Evolutionary conservation across 2,329 filamentous ascomycete genomes (phyloP), one percentile per base, ranked within the genome.

Genomic region (Claviceps monticola): DNA sequence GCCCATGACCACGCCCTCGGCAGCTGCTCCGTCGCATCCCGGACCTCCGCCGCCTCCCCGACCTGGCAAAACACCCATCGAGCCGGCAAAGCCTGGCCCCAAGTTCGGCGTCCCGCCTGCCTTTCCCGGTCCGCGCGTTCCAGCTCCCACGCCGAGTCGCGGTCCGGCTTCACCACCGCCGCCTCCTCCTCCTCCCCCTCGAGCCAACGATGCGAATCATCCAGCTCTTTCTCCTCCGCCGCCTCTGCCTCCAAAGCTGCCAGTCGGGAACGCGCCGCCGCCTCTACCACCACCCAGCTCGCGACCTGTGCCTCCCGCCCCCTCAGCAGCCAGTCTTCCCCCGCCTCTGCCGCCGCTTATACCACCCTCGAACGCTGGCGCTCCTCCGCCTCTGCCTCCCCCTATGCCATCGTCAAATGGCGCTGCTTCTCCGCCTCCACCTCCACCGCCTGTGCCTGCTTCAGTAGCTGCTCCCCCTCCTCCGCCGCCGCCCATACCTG

Each of bases 61-160:
- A 51, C 84, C 84, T 11, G 77, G 82, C 4, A 87, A 88, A 66
- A 82, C 80, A 7, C 77, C 85, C 1, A 70, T 88, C 42, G 85
- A 89, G 26, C 71, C 73, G 13, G 75, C 79, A 51, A 73, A 75
- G 46, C 66, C 72, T 19, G 59, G 63, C 4, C 74, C 78, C 50
- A 84, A 74, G 57, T 89, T 88, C 61, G 80, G 78, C 37, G 87
- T 95, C 5, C 88, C 90, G 51, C 89, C 90, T 6, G 81, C 87
- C 2, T 94, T 94, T 61, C 63, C 76, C 48, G 84, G 85, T 46
- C 80, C 83, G 60, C 79, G 79, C 44, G 73, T 74, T n/a, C 83
- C 86, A 41, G 86, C 87, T n/a, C 82, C 85, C 48, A 83, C 87
- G 23, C 86, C 86, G 39, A 82, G 76, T 63, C 81, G 86, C 57